Conservation (phyloP, 371 early-diverging fungal species). For the Zychaea mexicana region DNA sequence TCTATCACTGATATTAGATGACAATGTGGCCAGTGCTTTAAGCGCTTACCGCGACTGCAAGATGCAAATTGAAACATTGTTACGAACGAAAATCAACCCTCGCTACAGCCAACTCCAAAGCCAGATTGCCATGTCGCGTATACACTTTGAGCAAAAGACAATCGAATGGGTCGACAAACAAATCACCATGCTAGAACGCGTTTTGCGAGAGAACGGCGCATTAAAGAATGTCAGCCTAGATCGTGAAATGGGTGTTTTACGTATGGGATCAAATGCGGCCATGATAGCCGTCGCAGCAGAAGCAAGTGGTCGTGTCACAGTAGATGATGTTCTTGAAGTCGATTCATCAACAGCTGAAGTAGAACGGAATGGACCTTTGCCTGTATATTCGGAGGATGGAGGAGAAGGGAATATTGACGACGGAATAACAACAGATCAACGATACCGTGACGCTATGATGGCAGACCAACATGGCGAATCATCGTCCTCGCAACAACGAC, state of each 20-base stretch:
- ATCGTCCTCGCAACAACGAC: slow-evolving; percentile 4
- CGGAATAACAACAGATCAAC: slow-evolving; percentile 2
- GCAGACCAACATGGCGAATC: background rate
- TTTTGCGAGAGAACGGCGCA: slow-evolving; percentile 36
- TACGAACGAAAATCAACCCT: slow-evolving; percentile 45
- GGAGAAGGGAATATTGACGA: background rate
- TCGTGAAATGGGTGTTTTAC: slow-evolving; percentile 33
- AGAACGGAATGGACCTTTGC: slow-evolving; percentile 30
- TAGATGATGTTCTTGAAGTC: slow-evolving; percentile 49
- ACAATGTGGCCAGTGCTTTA: slow-evolving; percentile 21
- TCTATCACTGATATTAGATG: slow-evolving; percentile 3
- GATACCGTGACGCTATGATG: background rate
- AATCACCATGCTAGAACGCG: slow-evolving; percentile 32
- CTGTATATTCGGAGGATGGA: slow-evolving; percentile 29
- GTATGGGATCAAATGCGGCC: slow-evolving; percentile 51
- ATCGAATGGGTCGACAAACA: slow-evolving; percentile 53
- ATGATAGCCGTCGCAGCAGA: slow-evolving; percentile 40
- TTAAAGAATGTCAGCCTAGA: slow-evolving; percentile 32
- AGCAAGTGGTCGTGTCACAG: slow-evolving; percentile 39
- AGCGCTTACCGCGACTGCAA: slow-evolving; percentile 38
- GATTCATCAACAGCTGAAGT: slow-evolving; percentile 18
- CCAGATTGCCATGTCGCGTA: slow-evolving; percentile 29
- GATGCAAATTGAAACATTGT: slow-evolving; percentile 38
- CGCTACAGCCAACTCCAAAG: slow-evolving; percentile 33
- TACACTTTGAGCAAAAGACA: slow-evolving; percentile 37